Evolutionary conservation across 2,329 filamentous ascomycete genomes (phyloP), one percentile per base, ranked within the genome.

Genomic region (Neonectria hederae): DNA sequence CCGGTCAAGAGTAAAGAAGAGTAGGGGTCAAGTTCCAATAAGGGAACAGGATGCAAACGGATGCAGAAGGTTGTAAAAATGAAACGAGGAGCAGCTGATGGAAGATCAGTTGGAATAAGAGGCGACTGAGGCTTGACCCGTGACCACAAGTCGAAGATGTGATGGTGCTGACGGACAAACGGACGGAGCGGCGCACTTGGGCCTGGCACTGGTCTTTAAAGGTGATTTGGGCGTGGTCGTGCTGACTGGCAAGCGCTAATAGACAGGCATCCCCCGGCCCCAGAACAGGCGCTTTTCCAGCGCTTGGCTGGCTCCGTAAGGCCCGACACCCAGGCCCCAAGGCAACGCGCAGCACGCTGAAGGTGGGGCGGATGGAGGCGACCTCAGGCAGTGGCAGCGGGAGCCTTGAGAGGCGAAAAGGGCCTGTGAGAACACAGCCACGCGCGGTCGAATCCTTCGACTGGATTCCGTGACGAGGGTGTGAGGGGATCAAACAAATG

Each of bases 81-180:
- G 22, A 60, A 43, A 56, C 52, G 35, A 51, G 49, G 30, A 28
- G 58, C 46, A 55, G 48, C 24, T 54, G 62, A 65, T 45, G 58
- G 62, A 46, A 22, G 54, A 46, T n/a, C 19, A 45, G 32, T 58
- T 65, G 48, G 63, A 65, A 54, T 14, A n/a, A 7, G 35, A 59
- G n/a, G 54, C 54, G 45, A 43, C 14, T 19, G n/a, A 30, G 59
- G 52, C 14, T 48, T 45, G 22, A 46, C 35, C 48, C 30, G 48
- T 54, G 57, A 62, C 54, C 53, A 62, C 60, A 19, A 49, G 46
- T 32, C 13, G 21, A 43, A 48, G 55, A 59, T 28, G 48, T 24
- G 19, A 30, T 51, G 61, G 48, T 55, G 61, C 55, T 59, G 51
- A 59, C 51, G 45, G 52, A 59, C 55, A 38, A 63, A 35, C 17